These are phyloP conservation scores for Botrytis elliptica DNA, from an alignment of 2,329 filamentous ascomycete species.

Conservation along the genomic window DNA sequence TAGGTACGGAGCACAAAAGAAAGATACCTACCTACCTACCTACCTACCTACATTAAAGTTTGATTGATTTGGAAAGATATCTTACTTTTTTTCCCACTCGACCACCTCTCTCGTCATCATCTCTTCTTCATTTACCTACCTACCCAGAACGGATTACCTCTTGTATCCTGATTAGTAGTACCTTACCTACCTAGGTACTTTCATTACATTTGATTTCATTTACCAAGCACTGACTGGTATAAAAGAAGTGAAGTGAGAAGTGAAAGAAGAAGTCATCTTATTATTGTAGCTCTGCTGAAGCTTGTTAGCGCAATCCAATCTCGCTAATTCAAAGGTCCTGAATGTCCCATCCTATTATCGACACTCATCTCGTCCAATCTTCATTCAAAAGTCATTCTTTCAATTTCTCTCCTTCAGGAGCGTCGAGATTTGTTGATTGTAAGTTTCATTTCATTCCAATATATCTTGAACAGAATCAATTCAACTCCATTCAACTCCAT, in stretches of 20 bases:
- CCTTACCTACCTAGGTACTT: background rate
- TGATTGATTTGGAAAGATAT: background rate
- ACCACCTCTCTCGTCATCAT: background rate
- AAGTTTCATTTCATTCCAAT: constrained; percentile 15
- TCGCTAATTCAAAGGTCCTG: constrained; percentile 22
- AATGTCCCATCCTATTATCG: constrained; percentile 22
- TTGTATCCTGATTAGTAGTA: background rate
- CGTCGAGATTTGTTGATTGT: constrained; percentile 21
- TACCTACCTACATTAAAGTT: background rate
- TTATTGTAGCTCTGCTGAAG: constrained; percentile 13
- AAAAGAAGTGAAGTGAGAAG: constrained; percentile 2
- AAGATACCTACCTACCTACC: background rate
- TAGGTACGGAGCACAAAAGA: background rate
- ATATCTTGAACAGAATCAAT: background rate
- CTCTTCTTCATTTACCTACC: background rate
- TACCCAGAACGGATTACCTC: constrained; percentile 8
- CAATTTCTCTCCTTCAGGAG: constrained; percentile 22
- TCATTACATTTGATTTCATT: background rate
- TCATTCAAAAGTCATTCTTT: constrained; percentile 20
- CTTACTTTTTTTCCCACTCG: too few species aligned
- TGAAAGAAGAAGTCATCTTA: background rate
- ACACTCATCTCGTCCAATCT: constrained; percentile 16
- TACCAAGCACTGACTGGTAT: background rate
- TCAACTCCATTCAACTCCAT: background rate
- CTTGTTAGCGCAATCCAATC: constrained; percentile 21